Conservation (phyloP, 495 filamentous ascomycete species). For the Xeromyces bisporus region DNA sequence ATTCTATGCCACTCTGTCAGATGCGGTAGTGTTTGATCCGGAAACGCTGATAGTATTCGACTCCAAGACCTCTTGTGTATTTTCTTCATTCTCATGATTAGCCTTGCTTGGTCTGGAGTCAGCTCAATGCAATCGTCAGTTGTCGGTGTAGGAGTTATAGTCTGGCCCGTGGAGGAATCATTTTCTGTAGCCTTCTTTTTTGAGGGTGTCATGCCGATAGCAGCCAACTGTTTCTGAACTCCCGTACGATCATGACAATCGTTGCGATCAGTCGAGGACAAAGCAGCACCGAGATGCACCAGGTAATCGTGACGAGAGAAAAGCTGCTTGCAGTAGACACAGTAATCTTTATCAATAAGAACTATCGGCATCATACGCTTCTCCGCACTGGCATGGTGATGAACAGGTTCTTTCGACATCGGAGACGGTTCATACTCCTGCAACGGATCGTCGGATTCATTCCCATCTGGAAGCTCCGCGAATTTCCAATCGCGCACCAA, state of each 20-base stretch:
- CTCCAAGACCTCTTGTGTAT: slow-evolving; percentile 15
- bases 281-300: slow-evolving; percentile 3
- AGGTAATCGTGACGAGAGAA: slow-evolving; percentile 5
- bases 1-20: slow-evolving; percentile 13
- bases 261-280: slow-evolving; percentile 2
- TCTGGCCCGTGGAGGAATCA: background rate
- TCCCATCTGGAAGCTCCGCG: slow-evolving; percentile 18
- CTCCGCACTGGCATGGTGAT: slow-evolving; percentile 13
- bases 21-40: slow-evolving; percentile 9
- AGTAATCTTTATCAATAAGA: slow-evolving; percentile 3
- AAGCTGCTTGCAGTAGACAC: slow-evolving; percentile 3
- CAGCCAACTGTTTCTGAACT: slow-evolving; percentile 1
- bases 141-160: background rate
- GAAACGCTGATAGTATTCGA: slow-evolving; percentile 16
- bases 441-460: slow-evolving; percentile 32
- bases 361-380: slow-evolving; percentile 6
- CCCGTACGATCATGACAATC: slow-evolving; percentile 5
- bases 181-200: background rate
- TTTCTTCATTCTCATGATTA: slow-evolving; percentile 18
- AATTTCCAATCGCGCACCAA: slow-evolving; percentile 29
- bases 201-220: background rate
- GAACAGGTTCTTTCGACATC: slow-evolving; percentile 9
- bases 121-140: slow-evolving; percentile 8
- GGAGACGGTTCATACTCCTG: slow-evolving; percentile 22
- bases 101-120: slow-evolving; percentile 19